Base-by-base conservation (phyloP, 352 stramenopile genomes). In the Phytophthora tubulina region DNA sequence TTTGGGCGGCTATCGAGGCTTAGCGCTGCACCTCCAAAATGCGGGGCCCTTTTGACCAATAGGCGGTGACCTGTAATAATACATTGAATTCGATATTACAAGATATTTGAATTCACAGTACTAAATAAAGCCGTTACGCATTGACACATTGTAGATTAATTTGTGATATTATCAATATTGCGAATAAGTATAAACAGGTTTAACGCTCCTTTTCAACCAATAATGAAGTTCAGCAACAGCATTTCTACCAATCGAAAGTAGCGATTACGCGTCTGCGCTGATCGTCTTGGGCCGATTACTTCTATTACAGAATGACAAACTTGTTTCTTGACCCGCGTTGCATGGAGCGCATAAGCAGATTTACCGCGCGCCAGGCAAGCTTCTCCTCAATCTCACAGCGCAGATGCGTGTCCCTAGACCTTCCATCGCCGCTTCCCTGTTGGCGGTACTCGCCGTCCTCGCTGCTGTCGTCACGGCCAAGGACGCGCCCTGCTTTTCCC, bases 401-500 rank as follows among this genome's bases (percentile, higher is more conserved):
- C 4, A 38, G 7, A 75, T 75, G 68, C 49, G 41, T 14, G 11
- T 53, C 35, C n/a, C 13, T 10, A 41, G 57, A 45, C 30, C 32
- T 63, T 55, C 51, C 27, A 60, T 13, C 39, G n/a, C 31, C 39
- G 32, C 21, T 11, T 27, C 45, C 11, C 27, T 50, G 14, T 27
- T 63, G 48, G 38, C 27, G 45, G 44, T 72, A 11, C 44, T 74
- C 66, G 31, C 14, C 33, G 15, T 49, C 38, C 10, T 52, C 17
- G 21, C 35, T 32, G 35, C 38, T 53, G 21, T 17, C 32, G 55
- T 50, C 11, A 17, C 31, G 8, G 70, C 73, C 38, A 70, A 74
- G 57, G 50, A 74, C 33, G 59, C 64, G 21, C 65, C 60, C 0
- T 80, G 73, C 52, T 78, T 69, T 1, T 75, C 69, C 17, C 39